Conservation (phyloP, 305 asterid genomes). For the Ilex paraguariensis region DNA sequence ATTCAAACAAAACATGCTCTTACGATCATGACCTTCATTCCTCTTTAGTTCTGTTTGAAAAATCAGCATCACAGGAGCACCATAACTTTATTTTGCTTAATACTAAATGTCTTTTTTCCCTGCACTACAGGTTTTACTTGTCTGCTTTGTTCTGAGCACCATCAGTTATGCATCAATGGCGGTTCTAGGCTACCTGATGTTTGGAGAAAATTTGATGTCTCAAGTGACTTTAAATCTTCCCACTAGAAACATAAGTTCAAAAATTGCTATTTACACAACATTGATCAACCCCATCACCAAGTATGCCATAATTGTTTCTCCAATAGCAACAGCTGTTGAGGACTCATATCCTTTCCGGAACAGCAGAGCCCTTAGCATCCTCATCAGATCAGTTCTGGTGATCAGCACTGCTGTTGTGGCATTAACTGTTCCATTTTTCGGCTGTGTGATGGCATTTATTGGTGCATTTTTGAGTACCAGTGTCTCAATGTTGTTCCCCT, state of each 20-base stretch:
- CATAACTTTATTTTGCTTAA: too few species aligned
- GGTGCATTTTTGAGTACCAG: constrained; percentile 34
- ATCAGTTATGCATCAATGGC: constrained; percentile 42
- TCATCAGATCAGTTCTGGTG: constrained; percentile 31
- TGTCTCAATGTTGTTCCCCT: constrained; percentile 41
- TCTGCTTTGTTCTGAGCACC: constrained; percentile 36
- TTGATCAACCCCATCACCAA: constrained; percentile 38
- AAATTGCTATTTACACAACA: constrained; percentile 42
- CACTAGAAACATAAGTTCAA: constrained; percentile 8
- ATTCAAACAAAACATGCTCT: too few species aligned
- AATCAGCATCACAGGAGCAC: too few species aligned
- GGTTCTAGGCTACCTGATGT: constrained; percentile 34
- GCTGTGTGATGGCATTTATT: constrained; percentile 41
- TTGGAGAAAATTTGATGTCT: constrained; percentile 25
- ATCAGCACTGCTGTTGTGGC: constrained; percentile 30
- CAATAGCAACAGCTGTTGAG: constrained; percentile 32
- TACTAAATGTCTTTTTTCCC: background rate
- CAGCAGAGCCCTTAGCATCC: constrained; percentile 2
- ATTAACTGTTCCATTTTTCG: constrained; percentile 30
- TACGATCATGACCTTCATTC: too few species aligned
- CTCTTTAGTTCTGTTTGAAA: too few species aligned
- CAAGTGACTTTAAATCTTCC: constrained; percentile 58
- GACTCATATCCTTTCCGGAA: constrained; percentile 2
- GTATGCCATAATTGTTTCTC: constrained; percentile 35
- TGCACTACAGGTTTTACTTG: constrained; percentile 35